Evolutionary conservation across 148 eudicot genomes (phyloP).

Genomic region (Spergularia bocconei): DNA sequence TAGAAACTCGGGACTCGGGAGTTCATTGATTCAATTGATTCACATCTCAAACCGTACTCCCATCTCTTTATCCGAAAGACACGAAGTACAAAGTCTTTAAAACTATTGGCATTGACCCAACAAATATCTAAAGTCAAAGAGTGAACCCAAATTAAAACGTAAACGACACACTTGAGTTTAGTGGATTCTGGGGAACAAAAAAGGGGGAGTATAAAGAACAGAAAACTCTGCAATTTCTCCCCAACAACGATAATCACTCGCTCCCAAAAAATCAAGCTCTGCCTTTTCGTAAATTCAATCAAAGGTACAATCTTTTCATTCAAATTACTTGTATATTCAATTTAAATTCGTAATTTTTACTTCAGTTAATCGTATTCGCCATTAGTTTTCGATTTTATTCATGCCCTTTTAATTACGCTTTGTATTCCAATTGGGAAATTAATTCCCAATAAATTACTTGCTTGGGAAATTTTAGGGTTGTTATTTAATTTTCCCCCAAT

Average conservation of each 20-base stretch:
- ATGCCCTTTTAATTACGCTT: neutral
- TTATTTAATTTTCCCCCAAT: neutral
- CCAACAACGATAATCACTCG: no score
- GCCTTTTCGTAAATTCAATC: neutral
- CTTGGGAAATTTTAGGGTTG: neutral
- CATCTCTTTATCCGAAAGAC: no score
- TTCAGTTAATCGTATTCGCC: neutral
- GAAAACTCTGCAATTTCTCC: neutral
- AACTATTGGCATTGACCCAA: no score
- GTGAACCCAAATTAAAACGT: no score
- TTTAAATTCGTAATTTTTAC: neutral
- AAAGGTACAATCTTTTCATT: conserved; percentile 5
- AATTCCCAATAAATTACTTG: neutral
- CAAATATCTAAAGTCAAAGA: no score
- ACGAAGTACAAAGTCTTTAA: no score
- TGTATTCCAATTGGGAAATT: neutral
- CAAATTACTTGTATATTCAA: neutral
- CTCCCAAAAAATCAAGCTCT: neutral
- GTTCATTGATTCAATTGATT: no score
- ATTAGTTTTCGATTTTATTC: neutral
- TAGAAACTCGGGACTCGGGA: no score
- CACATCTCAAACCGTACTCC: no score
- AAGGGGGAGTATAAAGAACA: no score
- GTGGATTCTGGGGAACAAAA: no score
- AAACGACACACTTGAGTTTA: no score